A percentile compares a stretch with the other conserved stretches of the same genome.
These are phyloP conservation scores for Potentilla sterilis DNA, from an alignment of 306 rosid genomes.

Conservation along the genomic window DNA sequence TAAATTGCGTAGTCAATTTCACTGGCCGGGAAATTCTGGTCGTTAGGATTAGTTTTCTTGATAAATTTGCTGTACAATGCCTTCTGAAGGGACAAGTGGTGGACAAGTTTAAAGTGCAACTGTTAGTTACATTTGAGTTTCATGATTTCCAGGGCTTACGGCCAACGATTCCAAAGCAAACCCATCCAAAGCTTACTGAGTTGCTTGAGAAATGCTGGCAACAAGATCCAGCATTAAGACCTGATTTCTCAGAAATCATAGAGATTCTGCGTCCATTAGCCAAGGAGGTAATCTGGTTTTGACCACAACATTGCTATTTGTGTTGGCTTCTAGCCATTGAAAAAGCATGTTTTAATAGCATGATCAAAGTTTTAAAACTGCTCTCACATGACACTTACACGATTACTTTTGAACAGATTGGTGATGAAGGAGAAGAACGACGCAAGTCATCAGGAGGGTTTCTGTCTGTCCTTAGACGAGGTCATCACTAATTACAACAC, in stretches of 20 bases:
- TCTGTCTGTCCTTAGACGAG: constrained; percentile 65
- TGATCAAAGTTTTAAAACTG: neutral
- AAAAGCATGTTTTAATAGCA: neutral
- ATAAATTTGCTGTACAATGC: neutral
- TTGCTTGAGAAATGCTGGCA: constrained; percentile 91
- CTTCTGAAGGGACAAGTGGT: neutral
- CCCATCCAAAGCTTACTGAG: constrained; percentile 75
- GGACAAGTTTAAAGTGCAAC: neutral
- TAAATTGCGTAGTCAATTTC: constrained; percentile 17
- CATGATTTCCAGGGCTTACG: constrained; percentile 62
- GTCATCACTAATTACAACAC: constrained; percentile 47
- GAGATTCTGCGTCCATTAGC: constrained; percentile 60
- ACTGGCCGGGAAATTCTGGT: constrained; percentile 4
- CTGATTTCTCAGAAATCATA: constrained; percentile 79
- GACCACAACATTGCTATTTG: neutral
- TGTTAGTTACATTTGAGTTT: neutral
- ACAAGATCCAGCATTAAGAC: constrained; percentile 75
- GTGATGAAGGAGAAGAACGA: constrained; percentile 66
- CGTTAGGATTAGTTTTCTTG: neutral
- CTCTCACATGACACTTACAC: neutral
- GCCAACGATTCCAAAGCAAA: constrained; percentile 78
- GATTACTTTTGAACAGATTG: constrained; percentile 44
- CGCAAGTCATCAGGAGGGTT: constrained; percentile 61
- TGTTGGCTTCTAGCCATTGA: no score
- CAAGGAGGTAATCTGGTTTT: constrained; percentile 52